Evolutionary conservation across 2,329 filamentous ascomycete species (phyloP), one percentile per base, ranked within the genome.

Genomic region (Gnomoniopsis smithogilvyi): DNA sequence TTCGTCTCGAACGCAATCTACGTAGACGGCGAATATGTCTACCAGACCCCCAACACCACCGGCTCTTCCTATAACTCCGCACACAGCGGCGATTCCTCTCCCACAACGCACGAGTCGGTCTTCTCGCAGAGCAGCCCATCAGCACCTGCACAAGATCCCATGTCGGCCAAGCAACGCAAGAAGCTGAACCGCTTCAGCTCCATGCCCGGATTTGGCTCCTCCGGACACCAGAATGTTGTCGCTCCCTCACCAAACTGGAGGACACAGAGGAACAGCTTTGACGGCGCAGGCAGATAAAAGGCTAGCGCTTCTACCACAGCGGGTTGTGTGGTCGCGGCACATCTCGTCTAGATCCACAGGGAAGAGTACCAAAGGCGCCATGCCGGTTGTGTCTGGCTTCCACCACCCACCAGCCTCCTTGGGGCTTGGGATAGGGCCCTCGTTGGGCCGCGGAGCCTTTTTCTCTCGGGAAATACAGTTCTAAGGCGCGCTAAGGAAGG

Each of bases 1-100:
- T 96, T 96, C 74, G 87, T 90, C 70, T 92, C 90, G 70, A 92
- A 91, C 69, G 94, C 92, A 33, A 84, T 91, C 72, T 98, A 98
- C 75, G 90, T 97, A 64, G 91, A 98, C 72, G 95, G 93, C 75
- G 94, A 97, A 79, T 97, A 97, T 78, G 81, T 96, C 73, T 96
- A 92, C 81, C 81, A 86, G 70, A 84, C 81, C 0, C 83, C 84
- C 63, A 81, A 75, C 73, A 78, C 78, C 54, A 86, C 83, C 1
- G 83, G 83, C 58, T 85, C 82, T 19, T 84, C 81, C 6, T 73
- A 78, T 51, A 79, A 77, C 66, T 72, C 74, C 48, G n/a, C 45
- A 15, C 12, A 15, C 46, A 51, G 30, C 30, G 48, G 54, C n/a
- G 22, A 65, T 64, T 58, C 67, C 41, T 67, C 63, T 63, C 69